Conservation (phyloP, 2,329 filamentous ascomycete species). For the Dryadomyces quercus-mongolicae region DNA sequence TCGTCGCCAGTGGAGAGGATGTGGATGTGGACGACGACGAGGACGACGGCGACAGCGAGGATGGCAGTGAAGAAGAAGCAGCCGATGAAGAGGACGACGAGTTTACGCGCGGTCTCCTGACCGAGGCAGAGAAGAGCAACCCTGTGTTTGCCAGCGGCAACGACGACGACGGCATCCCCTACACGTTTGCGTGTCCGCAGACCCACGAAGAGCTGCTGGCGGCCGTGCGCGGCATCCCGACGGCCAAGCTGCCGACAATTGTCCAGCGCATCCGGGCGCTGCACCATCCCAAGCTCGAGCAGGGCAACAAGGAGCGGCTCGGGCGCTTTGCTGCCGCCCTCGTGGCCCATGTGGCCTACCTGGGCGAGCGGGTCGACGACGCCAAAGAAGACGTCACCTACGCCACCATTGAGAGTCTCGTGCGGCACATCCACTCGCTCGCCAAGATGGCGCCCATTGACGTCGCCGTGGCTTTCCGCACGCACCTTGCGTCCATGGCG, state of each 20-base stretch:
- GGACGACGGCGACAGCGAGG: slow-evolving; percentile 35
- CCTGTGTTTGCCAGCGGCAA: slow-evolving; percentile 33
- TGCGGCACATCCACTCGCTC: slow-evolving; percentile 86
- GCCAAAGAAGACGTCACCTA: not conserved
- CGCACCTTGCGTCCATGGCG: slow-evolving; percentile 51
- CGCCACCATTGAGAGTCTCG: slow-evolving; percentile 49
- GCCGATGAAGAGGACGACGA: slow-evolving; percentile 45
- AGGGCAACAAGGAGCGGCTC: slow-evolving; percentile 76
- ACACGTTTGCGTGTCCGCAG: slow-evolving; percentile 75
- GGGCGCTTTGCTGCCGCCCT: slow-evolving; percentile 53
- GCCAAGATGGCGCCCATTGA: slow-evolving; percentile 73
- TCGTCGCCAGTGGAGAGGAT: slow-evolving; percentile 71
- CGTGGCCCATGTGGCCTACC: slow-evolving; percentile 47
- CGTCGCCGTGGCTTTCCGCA: slow-evolving; percentile 65
- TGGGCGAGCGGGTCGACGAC: slow-evolving; percentile 25
- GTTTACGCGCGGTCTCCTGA: slow-evolving; percentile 57
- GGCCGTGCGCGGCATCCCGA: slow-evolving; percentile 47
- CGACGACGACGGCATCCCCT: slow-evolving; percentile 54
- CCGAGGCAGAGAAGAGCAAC: slow-evolving; percentile 42
- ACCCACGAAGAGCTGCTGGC: slow-evolving; percentile 63
- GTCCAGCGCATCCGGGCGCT: slow-evolving; percentile 82
- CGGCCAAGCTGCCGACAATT: slow-evolving; percentile 59
- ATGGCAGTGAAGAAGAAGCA: slow-evolving; percentile 14
- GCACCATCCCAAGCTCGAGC: slow-evolving; percentile 80
- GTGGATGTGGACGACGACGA: slow-evolving; percentile 44